A percentile compares a stretch with the other conserved stretches of the same genome.
Evolutionary conservation across 768 basidiomycete species (phyloP).

Genomic region (Gloeostereum incarnatum): DNA sequence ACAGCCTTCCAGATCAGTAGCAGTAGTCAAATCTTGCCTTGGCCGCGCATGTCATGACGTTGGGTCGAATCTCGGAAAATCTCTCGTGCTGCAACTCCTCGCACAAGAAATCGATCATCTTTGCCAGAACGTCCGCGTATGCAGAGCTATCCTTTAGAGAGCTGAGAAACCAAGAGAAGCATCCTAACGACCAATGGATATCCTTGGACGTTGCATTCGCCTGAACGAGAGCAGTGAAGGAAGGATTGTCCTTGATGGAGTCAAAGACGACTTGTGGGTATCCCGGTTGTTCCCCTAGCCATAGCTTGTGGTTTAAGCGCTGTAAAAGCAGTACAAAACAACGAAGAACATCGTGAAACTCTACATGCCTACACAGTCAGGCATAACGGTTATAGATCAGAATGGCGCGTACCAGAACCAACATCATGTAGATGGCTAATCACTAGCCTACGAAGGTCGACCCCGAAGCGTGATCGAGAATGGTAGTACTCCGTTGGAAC

Average conservation of each 20-base stretch:
- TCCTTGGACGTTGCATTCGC: constrained; percentile 20
- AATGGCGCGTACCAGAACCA: constrained; percentile 45
- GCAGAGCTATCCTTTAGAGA: constrained; percentile 39
- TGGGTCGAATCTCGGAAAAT: constrained; percentile 49
- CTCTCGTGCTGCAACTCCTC: constrained; percentile 77
- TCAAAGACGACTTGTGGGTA: constrained; percentile 77
- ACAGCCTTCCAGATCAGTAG: not conserved
- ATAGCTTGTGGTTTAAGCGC: constrained; percentile 46
- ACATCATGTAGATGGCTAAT: constrained; percentile 50
- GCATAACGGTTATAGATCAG: constrained; percentile 7
- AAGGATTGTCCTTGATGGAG: constrained; percentile 70
- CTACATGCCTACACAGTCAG: constrained; percentile 21
- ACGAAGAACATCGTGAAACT: constrained; percentile 49
- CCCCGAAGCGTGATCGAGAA: not conserved
- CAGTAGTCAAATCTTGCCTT: constrained; percentile 30
- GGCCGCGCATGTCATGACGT: constrained; percentile 49
- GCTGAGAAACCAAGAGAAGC: constrained; percentile 57
- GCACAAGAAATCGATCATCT: constrained; percentile 63
- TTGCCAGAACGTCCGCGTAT: constrained; percentile 64
- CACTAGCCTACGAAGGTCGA: constrained; percentile 45
- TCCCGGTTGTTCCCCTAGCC: constrained; percentile 63
- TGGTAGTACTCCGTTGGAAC: constrained; percentile 32
- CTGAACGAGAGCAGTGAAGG: constrained; percentile 38
- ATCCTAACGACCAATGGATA: constrained; percentile 42
- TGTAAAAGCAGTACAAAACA: constrained; percentile 54